Base-by-base conservation (phyloP, 1,284 basidiomycete species). In the Trichosporon inkin region DNA sequence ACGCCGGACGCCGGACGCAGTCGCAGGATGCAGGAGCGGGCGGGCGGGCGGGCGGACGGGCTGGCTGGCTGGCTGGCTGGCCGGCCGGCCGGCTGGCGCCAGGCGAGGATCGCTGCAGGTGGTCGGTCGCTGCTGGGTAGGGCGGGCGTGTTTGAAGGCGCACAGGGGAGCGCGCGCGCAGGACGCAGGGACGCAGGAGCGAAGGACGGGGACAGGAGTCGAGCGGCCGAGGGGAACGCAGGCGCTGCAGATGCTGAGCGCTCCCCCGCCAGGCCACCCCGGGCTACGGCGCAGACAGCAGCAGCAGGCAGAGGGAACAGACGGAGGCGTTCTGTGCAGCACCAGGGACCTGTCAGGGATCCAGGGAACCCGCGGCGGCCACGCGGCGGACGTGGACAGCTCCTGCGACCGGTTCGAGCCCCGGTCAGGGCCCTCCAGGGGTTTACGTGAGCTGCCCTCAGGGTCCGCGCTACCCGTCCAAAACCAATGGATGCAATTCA, bases 321-420 rank as follows among this genome's bases (percentile, higher is more conserved):
- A 32, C 28, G 4, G 28, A 8, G 28, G 28, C 28, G 28, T 32
- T 32, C 28, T 32, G 28, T 32, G 28, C 28, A n/a, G 22, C 20
- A 10, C 5, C 20, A 41, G 44, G n/a, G 24, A 19, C 24, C 16
- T 22, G 24, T 16, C 44, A 47, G 24, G 24, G 24, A 28, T 22
- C 44, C 44, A 47, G 44, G 44, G 22, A 47, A 47, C 24, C 44
- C 44, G 44, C 44, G 14, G 44, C 24, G 44, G 44, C 44, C 44
- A 47, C 44, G 44, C 24, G 44, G 44, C 44, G 7, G 16, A 7
- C 11, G 10, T 4, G 7, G 22, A 22, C 19, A 10, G 22, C 13
- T 24, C 20, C 41, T n/a, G 16, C 38, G 16, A 20, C 24, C 41
- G 41, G 22, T 47, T 24, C 22, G 41, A 24, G 41, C 22, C 28